A percentile compares a stretch with the other conserved stretches of the same genome.
phyloP scores from a whole-genome alignment of 345 rosid genomes.

The Citrus medica region DNA sequence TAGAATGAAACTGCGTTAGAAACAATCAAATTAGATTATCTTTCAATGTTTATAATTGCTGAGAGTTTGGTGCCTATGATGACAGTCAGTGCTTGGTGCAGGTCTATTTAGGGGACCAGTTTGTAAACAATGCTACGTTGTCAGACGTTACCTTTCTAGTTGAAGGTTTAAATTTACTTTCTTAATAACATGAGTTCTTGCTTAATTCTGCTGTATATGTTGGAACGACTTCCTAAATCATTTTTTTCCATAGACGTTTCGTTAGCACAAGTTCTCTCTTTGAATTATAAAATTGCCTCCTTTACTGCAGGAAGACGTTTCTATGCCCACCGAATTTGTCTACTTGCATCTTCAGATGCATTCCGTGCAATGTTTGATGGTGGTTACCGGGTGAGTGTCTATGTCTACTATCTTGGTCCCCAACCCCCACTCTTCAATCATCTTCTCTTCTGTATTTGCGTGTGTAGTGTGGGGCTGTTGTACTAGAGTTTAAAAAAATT shows the following conservation, averaged over 20 bases:
- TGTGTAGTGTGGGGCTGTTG: background rate
- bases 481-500: background rate
- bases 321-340: constrained; percentile 95
- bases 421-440: too few relatives aligned
- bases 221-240: background rate
- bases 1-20: background rate
- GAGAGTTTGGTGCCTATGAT: background rate
- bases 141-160: constrained; percentile 96
- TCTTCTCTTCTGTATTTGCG: background rate
- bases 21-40: background rate
- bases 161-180: constrained; percentile 58
- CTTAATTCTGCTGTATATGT: background rate
- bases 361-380: constrained; percentile 99
- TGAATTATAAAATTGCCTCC: background rate
- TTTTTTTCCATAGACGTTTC: background rate
- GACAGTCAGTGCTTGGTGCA: constrained; percentile 26
- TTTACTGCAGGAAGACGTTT: constrained; percentile 73
- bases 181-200: background rate
- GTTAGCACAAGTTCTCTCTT: background rate
- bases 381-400: constrained; percentile 82
- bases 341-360: constrained; percentile 99
- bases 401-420: constrained; percentile 6
- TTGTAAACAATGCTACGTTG: constrained; percentile 80
- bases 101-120: constrained; percentile 97
- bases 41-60: background rate